Conservation (phyloP, 2,329 filamentous ascomycete genomes). For the Corinectria fuckeliana region DNA sequence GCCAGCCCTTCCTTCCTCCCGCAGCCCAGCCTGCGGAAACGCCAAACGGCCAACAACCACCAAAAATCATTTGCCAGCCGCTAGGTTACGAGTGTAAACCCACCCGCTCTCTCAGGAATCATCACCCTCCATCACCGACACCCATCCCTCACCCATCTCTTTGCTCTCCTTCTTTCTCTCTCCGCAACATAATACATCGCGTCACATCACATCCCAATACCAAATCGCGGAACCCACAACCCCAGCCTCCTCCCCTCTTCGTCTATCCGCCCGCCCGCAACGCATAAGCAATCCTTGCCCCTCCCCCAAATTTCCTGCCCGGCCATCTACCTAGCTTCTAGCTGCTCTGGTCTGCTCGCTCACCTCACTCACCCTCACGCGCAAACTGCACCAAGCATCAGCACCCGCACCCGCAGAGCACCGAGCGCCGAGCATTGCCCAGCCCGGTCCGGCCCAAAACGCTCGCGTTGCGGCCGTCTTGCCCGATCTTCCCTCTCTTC, state of each 20-base stretch:
- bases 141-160: neutral
- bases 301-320: constrained; percentile 10
- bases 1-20: constrained; percentile 10
- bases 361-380: constrained; percentile 2
- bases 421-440: neutral
- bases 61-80: neutral
- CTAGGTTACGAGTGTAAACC: constrained; percentile 14
- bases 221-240: neutral
- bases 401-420: constrained; percentile 1
- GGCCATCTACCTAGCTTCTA: neutral
- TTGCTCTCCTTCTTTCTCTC: constrained; percentile 7
- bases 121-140: too few species aligned
- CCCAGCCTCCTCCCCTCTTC: neutral
- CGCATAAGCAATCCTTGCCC: constrained; percentile 9
- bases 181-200: neutral
- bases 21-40: constrained; percentile 13
- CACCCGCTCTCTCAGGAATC: neutral
- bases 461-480: constrained; percentile 23
- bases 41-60: neutral
- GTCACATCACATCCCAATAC: neutral
- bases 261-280: constrained; percentile 8
- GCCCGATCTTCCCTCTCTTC: constrained; percentile 23
- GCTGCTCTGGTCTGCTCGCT: constrained; percentile 2
- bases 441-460: constrained; percentile 20
- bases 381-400: constrained; percentile 12